These are phyloP conservation scores for Mucor piriformis DNA, from an alignment of 371 early-diverging fungal species.

Conservation along the genomic window DNA sequence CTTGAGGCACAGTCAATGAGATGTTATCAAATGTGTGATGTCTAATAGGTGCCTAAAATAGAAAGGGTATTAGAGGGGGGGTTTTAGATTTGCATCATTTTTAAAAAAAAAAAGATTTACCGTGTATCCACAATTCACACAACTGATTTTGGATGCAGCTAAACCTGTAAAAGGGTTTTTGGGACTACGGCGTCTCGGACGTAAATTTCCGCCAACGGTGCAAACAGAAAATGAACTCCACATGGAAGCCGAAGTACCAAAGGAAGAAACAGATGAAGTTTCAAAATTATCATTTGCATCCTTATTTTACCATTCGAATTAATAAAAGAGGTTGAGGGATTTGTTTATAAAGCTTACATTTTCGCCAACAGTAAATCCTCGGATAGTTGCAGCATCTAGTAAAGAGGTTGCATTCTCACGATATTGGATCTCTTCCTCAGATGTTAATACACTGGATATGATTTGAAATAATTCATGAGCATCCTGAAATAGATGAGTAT, in stretches of 20 bases:
- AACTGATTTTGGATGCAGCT: conserved; percentile 76
- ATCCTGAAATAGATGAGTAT: no score
- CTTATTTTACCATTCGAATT: background rate
- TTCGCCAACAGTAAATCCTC: conserved; percentile 22
- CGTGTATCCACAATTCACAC: conserved; percentile 80
- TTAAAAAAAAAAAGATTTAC: conserved; percentile 22
- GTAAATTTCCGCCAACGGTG: conserved; percentile 49
- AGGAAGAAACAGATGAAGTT: conserved; percentile 49
- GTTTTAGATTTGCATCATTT: no score
- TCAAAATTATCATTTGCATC: conserved; percentile 46
- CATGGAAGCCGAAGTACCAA: conserved; percentile 55
- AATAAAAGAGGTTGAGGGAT: background rate
- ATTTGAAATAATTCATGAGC: conserved; percentile 94
- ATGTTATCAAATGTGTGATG: conserved; percentile 85
- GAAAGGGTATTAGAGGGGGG: background rate
- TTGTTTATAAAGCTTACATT: conserved; percentile 15
- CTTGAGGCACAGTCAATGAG: conserved; percentile 74
- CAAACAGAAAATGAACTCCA: conserved; percentile 58
- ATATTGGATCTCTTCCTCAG: conserved; percentile 66
- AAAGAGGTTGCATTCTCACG: conserved; percentile 40
- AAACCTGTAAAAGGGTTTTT: conserved; percentile 76
- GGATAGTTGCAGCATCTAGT: conserved; percentile 39
- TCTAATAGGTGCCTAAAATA: conserved; percentile 66
- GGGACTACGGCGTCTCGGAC: conserved; percentile 47
- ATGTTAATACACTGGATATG: conserved; percentile 76